phyloP scores from a whole-genome alignment of 805 yeast species.

The Kodamaea laetipori region DNA sequence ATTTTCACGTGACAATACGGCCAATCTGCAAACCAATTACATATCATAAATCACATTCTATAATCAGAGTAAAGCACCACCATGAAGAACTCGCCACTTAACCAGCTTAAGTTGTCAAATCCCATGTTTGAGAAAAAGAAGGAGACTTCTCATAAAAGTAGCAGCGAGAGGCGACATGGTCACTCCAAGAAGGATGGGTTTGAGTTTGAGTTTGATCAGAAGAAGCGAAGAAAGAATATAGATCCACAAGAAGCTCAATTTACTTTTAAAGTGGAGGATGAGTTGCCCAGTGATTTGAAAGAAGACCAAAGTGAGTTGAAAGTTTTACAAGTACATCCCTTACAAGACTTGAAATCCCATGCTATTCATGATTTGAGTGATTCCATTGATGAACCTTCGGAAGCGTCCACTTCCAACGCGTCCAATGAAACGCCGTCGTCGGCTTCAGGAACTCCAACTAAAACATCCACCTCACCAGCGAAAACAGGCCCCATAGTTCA shows the following conservation, averaged over 20 bases:
- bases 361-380: no score
- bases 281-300: background rate
- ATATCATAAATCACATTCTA: no score
- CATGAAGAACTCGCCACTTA: conserved; percentile 8
- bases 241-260: background rate
- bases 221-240: background rate
- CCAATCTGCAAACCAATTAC: no score
- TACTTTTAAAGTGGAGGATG: background rate
- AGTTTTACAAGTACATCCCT: no score
- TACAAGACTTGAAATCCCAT: no score
- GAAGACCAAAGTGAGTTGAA: no score
- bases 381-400: no score
- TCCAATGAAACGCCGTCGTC: no score
- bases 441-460: background rate
- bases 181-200: conserved; percentile 8
- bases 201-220: conserved; percentile 10
- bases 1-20: no score
- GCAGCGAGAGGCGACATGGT: conserved; percentile 4
- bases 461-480: background rate
- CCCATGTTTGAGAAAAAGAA: conserved; percentile 4
- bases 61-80: no score
- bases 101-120: conserved; percentile 5
- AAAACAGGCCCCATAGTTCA: background rate
- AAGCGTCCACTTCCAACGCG: no score
- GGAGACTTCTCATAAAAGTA: background rate